Conservation (phyloP, 2,329 filamentous ascomycete genomes). For the Pseudogymnoascus sp. region DNA sequence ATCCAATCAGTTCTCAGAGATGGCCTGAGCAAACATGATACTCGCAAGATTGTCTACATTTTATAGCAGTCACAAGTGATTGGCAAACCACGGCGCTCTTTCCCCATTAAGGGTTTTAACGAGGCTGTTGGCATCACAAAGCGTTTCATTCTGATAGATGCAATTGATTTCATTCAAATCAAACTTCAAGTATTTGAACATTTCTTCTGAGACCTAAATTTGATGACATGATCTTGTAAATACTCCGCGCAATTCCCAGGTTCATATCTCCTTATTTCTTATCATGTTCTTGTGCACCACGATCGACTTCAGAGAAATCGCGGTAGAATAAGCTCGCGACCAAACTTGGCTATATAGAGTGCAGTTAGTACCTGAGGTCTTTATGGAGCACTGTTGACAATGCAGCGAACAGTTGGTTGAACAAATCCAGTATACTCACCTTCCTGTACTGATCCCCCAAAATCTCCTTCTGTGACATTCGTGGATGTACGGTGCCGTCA, state of each 20-base stretch:
- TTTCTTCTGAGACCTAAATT: background rate
- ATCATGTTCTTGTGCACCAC: background rate
- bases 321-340: background rate
- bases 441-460: slow-evolving; percentile 7
- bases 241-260: background rate
- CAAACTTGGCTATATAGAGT: background rate
- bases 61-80: background rate
- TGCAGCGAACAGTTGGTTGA: background rate
- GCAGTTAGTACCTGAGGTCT: background rate
- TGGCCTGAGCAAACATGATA: slow-evolving; percentile 9
- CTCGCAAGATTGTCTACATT: background rate
- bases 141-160: slow-evolving; percentile 5
- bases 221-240: background rate
- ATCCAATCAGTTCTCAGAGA: background rate
- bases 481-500: background rate
- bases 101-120: background rate
- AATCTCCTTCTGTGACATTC: slow-evolving; percentile 3
- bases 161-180: slow-evolving; percentile 7
- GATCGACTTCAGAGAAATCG: slow-evolving; percentile 1
- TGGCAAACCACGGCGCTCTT: slow-evolving; percentile 5
- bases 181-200: background rate
- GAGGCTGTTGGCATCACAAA: background rate
- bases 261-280: background rate
- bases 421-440: background rate
- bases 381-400: background rate